Evolutionary conservation across 257 asterid species (phyloP).

Genomic region (Anisodus tanguticus): DNA sequence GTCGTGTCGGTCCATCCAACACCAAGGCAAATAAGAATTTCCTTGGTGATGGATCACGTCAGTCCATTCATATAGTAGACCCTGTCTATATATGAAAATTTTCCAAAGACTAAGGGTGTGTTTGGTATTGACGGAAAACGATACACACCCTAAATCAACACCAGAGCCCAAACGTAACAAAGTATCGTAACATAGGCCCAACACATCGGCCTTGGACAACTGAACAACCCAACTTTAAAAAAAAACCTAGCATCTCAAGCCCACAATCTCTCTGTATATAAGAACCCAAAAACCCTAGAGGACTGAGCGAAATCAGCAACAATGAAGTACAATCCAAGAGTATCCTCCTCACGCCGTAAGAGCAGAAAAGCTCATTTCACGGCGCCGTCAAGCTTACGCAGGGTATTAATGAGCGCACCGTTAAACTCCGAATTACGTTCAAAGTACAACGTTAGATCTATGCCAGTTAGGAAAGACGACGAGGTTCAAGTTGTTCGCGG

Average conservation of each 20-base stretch:
- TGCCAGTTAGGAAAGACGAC: conserved; percentile 8
- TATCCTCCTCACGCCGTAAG: conserved; percentile 25
- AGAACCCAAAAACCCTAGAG: background rate
- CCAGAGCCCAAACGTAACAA: background rate
- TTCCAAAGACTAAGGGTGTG: too few relatives aligned
- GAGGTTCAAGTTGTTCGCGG: conserved; percentile 22
- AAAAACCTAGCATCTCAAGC: background rate
- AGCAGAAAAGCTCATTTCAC: conserved; percentile 12
- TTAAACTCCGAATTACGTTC: background rate
- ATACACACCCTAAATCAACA: too few relatives aligned
- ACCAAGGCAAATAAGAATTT: too few relatives aligned
- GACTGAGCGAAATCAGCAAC: too few relatives aligned
- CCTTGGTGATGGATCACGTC: too few relatives aligned
- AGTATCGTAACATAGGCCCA: background rate
- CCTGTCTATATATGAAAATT: too few relatives aligned
- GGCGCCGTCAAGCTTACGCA: conserved; percentile 8
- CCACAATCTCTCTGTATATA: background rate
- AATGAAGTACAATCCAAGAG: conserved; percentile 26
- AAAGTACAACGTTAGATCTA: conserved; percentile 20
- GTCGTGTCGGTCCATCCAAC: too few relatives aligned
- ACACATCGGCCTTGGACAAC: background rate
- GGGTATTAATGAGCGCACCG: conserved; percentile 1
- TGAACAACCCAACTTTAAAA: background rate
- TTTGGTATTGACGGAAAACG: too few relatives aligned
- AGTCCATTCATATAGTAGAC: too few relatives aligned